A percentile compares a stretch with the other conserved stretches of the same genome.
These are phyloP conservation scores for Beta lomatogona DNA, from an alignment of 179 eudicot species.

Conservation along the genomic window DNA sequence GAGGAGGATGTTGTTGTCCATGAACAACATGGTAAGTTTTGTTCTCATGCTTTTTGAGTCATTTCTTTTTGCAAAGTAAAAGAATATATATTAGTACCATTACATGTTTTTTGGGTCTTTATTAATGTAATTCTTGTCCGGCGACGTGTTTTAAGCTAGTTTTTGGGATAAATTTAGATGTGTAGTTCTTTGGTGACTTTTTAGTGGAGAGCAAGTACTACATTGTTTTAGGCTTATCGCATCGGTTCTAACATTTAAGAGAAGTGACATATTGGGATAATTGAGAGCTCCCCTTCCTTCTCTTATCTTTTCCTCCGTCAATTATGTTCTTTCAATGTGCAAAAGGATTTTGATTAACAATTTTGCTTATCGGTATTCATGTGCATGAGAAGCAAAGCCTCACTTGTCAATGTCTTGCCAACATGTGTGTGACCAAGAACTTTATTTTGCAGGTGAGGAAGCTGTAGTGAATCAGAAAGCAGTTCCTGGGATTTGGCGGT, in stretches of 20 bases:
- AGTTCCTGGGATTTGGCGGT: constrained; percentile 64
- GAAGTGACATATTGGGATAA: not conserved
- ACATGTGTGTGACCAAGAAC: not conserved
- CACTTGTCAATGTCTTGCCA: not conserved
- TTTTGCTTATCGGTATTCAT: not conserved
- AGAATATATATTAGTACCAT: too few species aligned
- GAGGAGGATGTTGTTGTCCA: not conserved
- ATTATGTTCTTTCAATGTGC: not conserved
- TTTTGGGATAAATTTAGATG: not conserved
- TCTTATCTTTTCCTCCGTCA: not conserved
- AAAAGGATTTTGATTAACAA: not conserved
- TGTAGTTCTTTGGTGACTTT: not conserved
- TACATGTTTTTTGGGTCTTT: not conserved
- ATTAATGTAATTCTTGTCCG: not conserved
- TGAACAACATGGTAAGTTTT: constrained; percentile 3
- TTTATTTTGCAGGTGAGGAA: constrained; percentile 43
- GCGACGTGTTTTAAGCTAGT: not conserved
- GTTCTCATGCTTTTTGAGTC: not conserved
- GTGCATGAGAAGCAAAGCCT: not conserved
- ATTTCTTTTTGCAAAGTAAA: not conserved
- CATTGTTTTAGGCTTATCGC: not conserved
- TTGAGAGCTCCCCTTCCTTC: not conserved
- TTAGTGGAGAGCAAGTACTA: not conserved
- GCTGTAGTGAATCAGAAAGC: constrained; percentile 39
- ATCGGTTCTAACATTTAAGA: not conserved